These are phyloP conservation scores for Cytospora leucostoma DNA, from an alignment of 2,329 filamentous ascomycete genomes.

Conservation along the genomic window DNA sequence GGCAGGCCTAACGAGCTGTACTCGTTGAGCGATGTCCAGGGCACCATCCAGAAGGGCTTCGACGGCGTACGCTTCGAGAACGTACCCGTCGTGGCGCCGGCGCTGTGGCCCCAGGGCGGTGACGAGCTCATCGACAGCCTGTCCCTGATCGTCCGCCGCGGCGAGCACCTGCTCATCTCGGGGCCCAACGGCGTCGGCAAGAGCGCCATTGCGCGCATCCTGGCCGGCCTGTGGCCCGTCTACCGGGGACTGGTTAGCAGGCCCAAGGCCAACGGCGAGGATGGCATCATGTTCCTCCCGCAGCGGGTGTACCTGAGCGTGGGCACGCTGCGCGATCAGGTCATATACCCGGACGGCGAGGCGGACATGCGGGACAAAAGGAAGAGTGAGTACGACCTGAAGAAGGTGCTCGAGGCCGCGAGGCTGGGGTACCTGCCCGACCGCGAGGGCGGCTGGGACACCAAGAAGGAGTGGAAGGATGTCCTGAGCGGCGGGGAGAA, in stretches of 20 bases:
- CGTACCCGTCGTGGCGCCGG: constrained; percentile 88
- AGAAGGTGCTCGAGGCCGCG: constrained; percentile 77
- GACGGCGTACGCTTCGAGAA: constrained; percentile 92
- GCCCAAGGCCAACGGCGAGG: constrained; percentile 75
- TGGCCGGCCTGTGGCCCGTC: constrained; percentile 92
- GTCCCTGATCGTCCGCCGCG: constrained; percentile 83
- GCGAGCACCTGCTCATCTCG: constrained; percentile 92
- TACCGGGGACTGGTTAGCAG: constrained; percentile 91
- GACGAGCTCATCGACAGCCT: constrained; percentile 89
- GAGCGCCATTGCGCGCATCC: constrained; percentile 80
- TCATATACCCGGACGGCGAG: constrained; percentile 96
- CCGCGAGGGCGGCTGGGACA: constrained; percentile 95
- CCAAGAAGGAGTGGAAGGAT: constrained; percentile 97
- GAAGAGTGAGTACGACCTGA: constrained; percentile 75
- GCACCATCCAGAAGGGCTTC: constrained; percentile 91
- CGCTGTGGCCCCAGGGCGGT: constrained; percentile 83
- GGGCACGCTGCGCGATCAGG: constrained; percentile 91
- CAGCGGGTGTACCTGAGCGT: constrained; percentile 91
- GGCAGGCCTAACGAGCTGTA: constrained; percentile 76
- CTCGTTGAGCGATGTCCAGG: constrained; percentile 87
- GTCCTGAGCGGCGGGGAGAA: constrained; percentile 97
- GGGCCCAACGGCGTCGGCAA: constrained; percentile 95
- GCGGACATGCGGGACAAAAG: constrained; percentile 86
- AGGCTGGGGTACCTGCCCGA: constrained; percentile 85
- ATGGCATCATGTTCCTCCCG: constrained; percentile 98